Percentiles rank a stretch among this genome's conserved stretches.
phyloP scores from a whole-genome alignment of 345 rosid species.

The Noccaea bulbosa region DNA sequence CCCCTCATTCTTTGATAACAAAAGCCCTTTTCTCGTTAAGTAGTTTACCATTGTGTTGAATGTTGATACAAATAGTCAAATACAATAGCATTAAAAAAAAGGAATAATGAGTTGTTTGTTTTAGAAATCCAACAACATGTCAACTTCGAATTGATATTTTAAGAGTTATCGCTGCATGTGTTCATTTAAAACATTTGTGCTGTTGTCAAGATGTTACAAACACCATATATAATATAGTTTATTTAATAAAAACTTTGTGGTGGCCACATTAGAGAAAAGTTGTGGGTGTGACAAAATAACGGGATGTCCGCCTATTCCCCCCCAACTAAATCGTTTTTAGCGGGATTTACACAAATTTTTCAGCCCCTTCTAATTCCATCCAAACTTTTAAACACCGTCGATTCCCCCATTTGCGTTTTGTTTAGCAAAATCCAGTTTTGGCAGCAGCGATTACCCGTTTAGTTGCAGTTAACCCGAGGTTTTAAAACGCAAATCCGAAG shows the following conservation, averaged over 20 bases:
- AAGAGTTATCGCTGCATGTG: constrained; percentile 17
- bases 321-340: no score
- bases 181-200: constrained; percentile 23
- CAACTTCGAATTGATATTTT: not conserved
- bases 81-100: not conserved
- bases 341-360: no score
- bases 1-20: not conserved
- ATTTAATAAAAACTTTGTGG: not conserved
- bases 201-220: constrained; percentile 28
- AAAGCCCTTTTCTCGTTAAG: not conserved
- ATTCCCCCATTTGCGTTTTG: no score
- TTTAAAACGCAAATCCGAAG: no score
- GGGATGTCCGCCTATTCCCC: no score
- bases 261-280: constrained; percentile 18
- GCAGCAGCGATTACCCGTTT: no score
- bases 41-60: not conserved
- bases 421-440: no score
- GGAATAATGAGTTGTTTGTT: constrained; percentile 2
- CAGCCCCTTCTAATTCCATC: no score
- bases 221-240: constrained; percentile 8
- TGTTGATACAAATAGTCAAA: not conserved
- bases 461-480: no score
- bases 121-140: constrained; percentile 7
- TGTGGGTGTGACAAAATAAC: constrained; percentile 22
- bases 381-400: no score